These are phyloP conservation scores for Termitomyces sp. DNA, from an alignment of 768 basidiomycete genomes.

Conservation along the genomic window DNA sequence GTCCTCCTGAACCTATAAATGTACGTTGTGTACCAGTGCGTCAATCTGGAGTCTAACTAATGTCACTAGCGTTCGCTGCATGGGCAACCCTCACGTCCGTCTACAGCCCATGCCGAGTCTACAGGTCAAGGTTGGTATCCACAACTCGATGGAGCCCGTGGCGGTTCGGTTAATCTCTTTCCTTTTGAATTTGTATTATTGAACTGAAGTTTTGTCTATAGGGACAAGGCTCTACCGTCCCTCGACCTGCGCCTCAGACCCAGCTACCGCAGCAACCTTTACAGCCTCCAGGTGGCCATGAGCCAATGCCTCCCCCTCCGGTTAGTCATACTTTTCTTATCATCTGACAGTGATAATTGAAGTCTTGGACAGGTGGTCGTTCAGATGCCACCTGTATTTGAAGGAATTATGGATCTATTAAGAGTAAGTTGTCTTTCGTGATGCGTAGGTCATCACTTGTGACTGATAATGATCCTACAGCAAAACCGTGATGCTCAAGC, in stretches of 20 bases:
- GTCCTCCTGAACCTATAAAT: slow-evolving; percentile 21
- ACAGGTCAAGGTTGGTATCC: slow-evolving; percentile 29
- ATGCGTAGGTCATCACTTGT: neutral
- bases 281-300: slow-evolving; percentile 19
- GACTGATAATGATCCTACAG: slow-evolving; percentile 30
- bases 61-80: slow-evolving; percentile 9
- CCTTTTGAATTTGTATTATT: neutral
- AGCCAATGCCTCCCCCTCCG: slow-evolving; percentile 50
- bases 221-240: slow-evolving; percentile 19
- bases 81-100: slow-evolving; percentile 11
- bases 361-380: slow-evolving; percentile 47
- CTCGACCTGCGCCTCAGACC: slow-evolving; percentile 13
- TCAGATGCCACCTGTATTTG: slow-evolving; percentile 58
- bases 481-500: slow-evolving; percentile 73
- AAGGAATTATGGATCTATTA: slow-evolving; percentile 66
- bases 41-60: slow-evolving; percentile 1
- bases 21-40: neutral
- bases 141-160: neutral
- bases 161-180: neutral
- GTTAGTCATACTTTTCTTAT: slow-evolving; percentile 31
- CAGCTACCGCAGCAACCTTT: slow-evolving; percentile 9
- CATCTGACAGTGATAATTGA: neutral
- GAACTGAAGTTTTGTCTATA: neutral
- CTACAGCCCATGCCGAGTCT: slow-evolving; percentile 24
- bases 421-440: slow-evolving; percentile 44